Conservation (phyloP, 768 basidiomycete genomes). For the Asterophora parasitica region DNA sequence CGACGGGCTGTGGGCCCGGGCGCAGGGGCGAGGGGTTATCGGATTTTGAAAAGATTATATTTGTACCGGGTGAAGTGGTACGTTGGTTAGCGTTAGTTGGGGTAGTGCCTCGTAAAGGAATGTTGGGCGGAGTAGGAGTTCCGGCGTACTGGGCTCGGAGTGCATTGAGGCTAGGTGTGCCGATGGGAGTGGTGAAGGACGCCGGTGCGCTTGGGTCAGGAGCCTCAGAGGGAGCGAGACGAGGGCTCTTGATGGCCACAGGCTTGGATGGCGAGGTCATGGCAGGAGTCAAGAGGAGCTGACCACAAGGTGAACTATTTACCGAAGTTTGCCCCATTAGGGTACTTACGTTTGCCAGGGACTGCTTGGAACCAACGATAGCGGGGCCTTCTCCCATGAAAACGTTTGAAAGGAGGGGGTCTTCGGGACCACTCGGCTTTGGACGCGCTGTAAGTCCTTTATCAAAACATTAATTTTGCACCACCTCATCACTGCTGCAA, state of each 20-base stretch:
- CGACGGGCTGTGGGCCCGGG: conserved; percentile 19
- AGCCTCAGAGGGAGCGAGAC: conserved; percentile 16
- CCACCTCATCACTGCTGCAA: no score
- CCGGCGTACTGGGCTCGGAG: conserved; percentile 63
- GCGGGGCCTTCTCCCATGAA: no score
- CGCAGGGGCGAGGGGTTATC: conserved; percentile 11
- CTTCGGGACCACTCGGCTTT: no score
- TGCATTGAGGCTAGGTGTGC: conserved; percentile 61
- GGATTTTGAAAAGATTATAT: conserved; percentile 3
- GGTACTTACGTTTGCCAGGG: not conserved
- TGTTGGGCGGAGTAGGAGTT: conserved; percentile 54
- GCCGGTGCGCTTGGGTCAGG: conserved; percentile 17
- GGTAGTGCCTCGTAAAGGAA: conserved; percentile 37
- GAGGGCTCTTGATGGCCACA: conserved; percentile 40
- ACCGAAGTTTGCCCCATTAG: conserved; percentile 11
- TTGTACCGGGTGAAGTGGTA: conserved; percentile 12
- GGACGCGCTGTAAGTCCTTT: no score
- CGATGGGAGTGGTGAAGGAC: conserved; percentile 36
- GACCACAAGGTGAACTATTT: no score
- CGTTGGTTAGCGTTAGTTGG: conserved; percentile 14
- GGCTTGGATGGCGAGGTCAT: conserved; percentile 56
- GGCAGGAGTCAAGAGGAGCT: conserved; percentile 18
- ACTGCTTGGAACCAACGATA: no score
- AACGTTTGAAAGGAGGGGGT: no score
- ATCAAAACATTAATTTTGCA: no score